Evolutionary conservation across 169 alveolate species (phyloP), one percentile per base, ranked within the genome.

Genomic region (Eimeria brunetti): DNA sequence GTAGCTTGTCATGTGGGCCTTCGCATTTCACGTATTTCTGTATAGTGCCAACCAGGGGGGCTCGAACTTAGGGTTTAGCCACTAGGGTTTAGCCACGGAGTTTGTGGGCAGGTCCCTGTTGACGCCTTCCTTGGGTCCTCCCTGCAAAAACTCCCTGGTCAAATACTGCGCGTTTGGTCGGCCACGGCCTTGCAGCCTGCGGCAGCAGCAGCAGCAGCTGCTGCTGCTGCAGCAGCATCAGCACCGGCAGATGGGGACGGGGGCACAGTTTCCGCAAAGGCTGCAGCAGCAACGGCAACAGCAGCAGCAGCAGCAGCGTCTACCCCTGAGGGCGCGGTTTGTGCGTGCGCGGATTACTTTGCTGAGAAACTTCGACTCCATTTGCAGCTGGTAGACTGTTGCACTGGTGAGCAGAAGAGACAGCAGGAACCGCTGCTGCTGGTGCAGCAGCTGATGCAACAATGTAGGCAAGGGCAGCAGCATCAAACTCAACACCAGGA

Each of bases 301-400:
- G 89, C 75, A 56, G n/a, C 67, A 33, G 75, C 62, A 56, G 89
- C 89, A 81, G 89, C 73, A n/a, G 67, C 71, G n/a, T 30, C 89
- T 51, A 51, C 71, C 51, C 53, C 71, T n/a, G 89, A 56, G 89
- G 71, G 89, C n/a, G 71, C 71, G 24, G 46, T 81, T 51, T 81
- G 89, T 81, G 89, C 89, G 16, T 81, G 89, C 33, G 89, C 89
- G 44, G 89, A 81, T 33, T 81, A 51, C 71, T 81, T 81, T 49
- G 89, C 89, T 30, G 89, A 81, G 49, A 81, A 81, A 36, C 89
- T 81, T 46, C 75, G 89, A 30, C 71, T 81, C 49, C 89, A 81
- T 51, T n/a, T 49, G 53, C 89, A 81, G 62, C 89, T 81, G 64
- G 89, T 56, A 53, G 89, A 81, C 73, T 81, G 89, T 71, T 81